Evolutionary conservation across 495 filamentous ascomycete species (phyloP), one percentile per base, ranked within the genome.

Genomic region (Aspergillus leporis): DNA sequence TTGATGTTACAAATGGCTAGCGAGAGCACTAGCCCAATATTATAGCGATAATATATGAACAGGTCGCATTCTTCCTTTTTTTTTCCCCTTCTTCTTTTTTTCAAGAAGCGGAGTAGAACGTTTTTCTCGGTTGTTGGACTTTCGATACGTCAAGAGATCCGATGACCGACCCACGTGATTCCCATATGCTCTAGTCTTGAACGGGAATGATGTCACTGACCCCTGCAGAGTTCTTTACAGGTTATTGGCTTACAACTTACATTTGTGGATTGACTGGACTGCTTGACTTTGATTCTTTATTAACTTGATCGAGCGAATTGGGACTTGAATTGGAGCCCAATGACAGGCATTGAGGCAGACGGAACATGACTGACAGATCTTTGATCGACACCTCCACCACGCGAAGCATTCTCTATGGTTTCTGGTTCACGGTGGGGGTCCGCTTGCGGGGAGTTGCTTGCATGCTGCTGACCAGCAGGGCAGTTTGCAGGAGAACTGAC

Each of bases 191-290:
- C 59, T 64, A 64, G 51, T 38, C 61, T 49, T 45, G 45, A 58
- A 64, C 63, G 41, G 64, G 61, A 38, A 58, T 66, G 63, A 62
- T 56, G 57, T 64, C 64, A 64, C 43, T 45, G 18, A 45, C 14
- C 38, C 38, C 41, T 45, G 41, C 18, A 4, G 8, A 2, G 10
- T 59, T 8, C 14, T 31, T 19, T 45, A 18, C 36, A 10, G 5
- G 40, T 21, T 19, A 9, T 16, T 6, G 21, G 25, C 19, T 25
- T 16, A 12, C 3, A 0, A 3, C 7, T 49, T 43, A 9, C 14
- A 34, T 7, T 21, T 36, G 10, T 19, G 30, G 21, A 5, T 14
- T 34, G 48, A 12, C 5, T n/a, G 22, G 19, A n/a, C 48, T 51
- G 19, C 25, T 28, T 28, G 34, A 36, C 9, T 36, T n/a, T 28